A percentile compares a stretch with the other conserved stretches of the same genome.
Conservation (phyloP, 2,329 filamentous ascomycete genomes). For the Mariannaea sp. region DNA sequence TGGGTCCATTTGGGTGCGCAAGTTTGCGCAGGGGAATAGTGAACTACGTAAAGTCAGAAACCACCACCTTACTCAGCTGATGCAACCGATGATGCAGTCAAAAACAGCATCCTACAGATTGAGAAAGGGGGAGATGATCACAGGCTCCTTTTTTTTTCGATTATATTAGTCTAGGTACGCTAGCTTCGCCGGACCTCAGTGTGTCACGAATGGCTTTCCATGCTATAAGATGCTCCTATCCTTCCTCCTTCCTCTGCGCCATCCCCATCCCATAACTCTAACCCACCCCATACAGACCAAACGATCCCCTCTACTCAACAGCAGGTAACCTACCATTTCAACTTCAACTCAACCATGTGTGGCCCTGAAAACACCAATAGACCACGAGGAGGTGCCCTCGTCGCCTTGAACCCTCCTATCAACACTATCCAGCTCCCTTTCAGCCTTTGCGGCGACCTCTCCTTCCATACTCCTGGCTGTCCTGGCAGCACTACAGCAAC, state of each 20-base stretch:
- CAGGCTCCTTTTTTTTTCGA: no score
- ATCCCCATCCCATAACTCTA: no score
- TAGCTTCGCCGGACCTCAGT: no score
- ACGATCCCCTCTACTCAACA: not conserved
- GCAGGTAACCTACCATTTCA: not conserved
- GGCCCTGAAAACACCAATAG: conserved; percentile 48
- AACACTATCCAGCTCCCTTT: conserved; percentile 2
- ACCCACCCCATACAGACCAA: no score
- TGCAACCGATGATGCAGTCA: no score
- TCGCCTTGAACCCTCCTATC: conserved; percentile 45
- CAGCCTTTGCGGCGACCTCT: conserved; percentile 44
- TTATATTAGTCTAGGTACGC: no score
- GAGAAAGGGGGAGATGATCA: no score
- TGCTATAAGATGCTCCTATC: no score
- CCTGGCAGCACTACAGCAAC: conserved; percentile 47
- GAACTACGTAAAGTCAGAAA: no score
- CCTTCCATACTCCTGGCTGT: conserved; percentile 50
- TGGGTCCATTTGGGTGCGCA: conserved; percentile 34
- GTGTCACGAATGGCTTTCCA: no score
- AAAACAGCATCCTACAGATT: no score
- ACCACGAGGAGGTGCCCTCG: conserved; percentile 53
- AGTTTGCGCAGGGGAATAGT: conserved; percentile 18
- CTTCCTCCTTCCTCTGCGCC: not conserved
- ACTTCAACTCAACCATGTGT: conserved; percentile 45
- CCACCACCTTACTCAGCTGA: no score